These are phyloP conservation scores for Harringtonia lauricola DNA, from an alignment of 2,329 filamentous ascomycete genomes.

Conservation along the genomic window DNA sequence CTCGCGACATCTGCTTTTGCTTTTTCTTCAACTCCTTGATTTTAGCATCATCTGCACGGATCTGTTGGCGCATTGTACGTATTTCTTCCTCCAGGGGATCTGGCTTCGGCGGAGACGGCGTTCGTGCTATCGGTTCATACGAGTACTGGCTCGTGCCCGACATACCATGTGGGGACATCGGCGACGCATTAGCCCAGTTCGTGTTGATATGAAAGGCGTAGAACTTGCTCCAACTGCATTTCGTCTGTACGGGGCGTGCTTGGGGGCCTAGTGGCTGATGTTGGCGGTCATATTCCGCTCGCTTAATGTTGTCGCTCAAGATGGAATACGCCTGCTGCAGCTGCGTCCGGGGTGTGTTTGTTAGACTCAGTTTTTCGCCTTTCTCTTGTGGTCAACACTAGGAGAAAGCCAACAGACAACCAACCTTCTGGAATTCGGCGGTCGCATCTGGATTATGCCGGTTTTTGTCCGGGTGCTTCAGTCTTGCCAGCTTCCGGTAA, in stretches of 20 bases:
- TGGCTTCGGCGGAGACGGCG: background rate
- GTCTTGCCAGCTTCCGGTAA: constrained; percentile 14
- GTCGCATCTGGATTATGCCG: constrained; percentile 13
- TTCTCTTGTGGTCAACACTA: too few relatives aligned
- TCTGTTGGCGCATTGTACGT: constrained; percentile 1
- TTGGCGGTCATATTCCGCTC: constrained; percentile 7
- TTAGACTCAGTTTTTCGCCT: background rate
- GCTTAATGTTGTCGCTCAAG: constrained; percentile 8
- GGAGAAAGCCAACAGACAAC: background rate
- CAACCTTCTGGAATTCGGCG: constrained; percentile 15
- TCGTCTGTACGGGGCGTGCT: background rate
- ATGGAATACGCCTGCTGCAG: constrained; percentile 14
- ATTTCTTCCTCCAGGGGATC: constrained; percentile 9
- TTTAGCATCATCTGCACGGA: background rate
- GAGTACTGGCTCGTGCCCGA: background rate
- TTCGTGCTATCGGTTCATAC: background rate
- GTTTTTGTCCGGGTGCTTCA: constrained; percentile 17
- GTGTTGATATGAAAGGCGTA: background rate
- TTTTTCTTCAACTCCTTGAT: too few relatives aligned
- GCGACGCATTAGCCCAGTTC: background rate
- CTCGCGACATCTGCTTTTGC: background rate
- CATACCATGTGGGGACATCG: background rate
- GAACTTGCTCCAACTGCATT: background rate
- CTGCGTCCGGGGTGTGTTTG: background rate
- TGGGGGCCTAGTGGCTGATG: too few relatives aligned